These are phyloP conservation scores for Pyrenopolyporus hunteri DNA, from an alignment of 495 filamentous ascomycete species.

Conservation along the genomic window DNA sequence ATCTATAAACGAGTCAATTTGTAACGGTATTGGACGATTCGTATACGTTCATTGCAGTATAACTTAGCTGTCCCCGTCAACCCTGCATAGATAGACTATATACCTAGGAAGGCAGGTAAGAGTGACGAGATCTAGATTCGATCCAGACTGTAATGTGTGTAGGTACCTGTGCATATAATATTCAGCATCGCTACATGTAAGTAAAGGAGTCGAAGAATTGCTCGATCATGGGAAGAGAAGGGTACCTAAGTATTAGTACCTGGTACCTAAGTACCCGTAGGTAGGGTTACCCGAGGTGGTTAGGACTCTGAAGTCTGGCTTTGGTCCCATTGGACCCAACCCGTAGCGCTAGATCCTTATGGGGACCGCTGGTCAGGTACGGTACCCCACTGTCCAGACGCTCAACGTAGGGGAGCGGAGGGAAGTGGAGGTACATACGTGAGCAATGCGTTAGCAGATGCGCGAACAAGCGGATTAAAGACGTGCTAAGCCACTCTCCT, in stretches of 20 bases:
- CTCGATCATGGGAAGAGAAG: background rate
- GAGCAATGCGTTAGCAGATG: background rate
- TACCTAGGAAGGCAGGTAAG: no score
- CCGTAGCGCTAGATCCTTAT: conserved; percentile 5
- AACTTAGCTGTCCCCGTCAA: background rate
- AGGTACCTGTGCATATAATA: no score
- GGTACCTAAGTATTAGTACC: no score
- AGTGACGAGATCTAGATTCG: conserved; percentile 3
- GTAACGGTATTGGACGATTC: no score
- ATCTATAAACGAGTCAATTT: no score
- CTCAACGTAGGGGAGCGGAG: conserved; percentile 21
- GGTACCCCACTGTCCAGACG: conserved; percentile 15
- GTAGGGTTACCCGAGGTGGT: no score
- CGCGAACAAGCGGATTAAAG: conserved; percentile 6
- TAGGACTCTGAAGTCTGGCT: background rate
- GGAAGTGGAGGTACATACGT: background rate
- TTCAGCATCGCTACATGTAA: no score
- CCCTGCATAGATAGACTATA: no score
- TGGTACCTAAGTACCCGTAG: no score
- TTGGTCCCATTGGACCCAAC: conserved; percentile 1
- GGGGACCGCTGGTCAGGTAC: conserved; percentile 23
- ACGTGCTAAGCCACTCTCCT: conserved; percentile 16
- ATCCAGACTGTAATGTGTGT: background rate
- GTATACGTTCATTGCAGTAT: no score
- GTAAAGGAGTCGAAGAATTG: background rate